A percentile compares a stretch with the other conserved stretches of the same genome.
Evolutionary conservation across 2,329 filamentous ascomycete species (phyloP).

Genomic region (Monascus ruber): DNA sequence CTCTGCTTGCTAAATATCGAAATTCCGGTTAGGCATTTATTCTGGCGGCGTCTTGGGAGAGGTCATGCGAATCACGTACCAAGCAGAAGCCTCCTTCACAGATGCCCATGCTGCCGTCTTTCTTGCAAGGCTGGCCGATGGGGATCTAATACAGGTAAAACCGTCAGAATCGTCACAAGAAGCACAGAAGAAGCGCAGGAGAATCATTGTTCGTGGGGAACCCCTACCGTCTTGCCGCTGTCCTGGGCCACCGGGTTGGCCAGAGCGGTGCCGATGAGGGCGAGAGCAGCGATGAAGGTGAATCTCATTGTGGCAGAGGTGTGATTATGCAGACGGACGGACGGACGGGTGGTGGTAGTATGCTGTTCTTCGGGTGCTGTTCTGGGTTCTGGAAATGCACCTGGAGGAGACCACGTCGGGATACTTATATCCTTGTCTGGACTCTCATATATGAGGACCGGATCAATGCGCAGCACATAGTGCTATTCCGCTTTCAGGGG

Average conservation of each 20-base stretch:
- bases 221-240: slow-evolving; percentile 2
- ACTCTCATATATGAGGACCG: too few species aligned
- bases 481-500: too few species aligned
- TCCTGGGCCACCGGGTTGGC: not conserved
- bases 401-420: too few species aligned
- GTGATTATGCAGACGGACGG: too few species aligned
- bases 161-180: not conserved
- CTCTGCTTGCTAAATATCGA: not conserved
- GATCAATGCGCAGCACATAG: too few species aligned
- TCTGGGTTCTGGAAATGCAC: too few species aligned
- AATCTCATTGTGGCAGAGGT: slow-evolving; percentile 2
- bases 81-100: slow-evolving; percentile 4
- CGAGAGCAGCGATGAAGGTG: slow-evolving; percentile 3
- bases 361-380: too few species aligned
- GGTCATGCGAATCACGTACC: not conserved
- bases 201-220: not conserved
- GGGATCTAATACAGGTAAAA: slow-evolving; percentile 1
- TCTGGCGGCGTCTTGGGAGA: too few species aligned
- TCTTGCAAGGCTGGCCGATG: slow-evolving; percentile 2
- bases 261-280: slow-evolving; percentile 3
- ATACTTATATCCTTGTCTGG: too few species aligned
- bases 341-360: too few species aligned
- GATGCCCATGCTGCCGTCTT: slow-evolving; percentile 5
- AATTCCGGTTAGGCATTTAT: too few species aligned
- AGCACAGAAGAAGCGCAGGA: not conserved